These are phyloP conservation scores for Colletotrichum lindemuthianum DNA, from an alignment of 2,329 filamentous ascomycete species.

Conservation along the genomic window DNA sequence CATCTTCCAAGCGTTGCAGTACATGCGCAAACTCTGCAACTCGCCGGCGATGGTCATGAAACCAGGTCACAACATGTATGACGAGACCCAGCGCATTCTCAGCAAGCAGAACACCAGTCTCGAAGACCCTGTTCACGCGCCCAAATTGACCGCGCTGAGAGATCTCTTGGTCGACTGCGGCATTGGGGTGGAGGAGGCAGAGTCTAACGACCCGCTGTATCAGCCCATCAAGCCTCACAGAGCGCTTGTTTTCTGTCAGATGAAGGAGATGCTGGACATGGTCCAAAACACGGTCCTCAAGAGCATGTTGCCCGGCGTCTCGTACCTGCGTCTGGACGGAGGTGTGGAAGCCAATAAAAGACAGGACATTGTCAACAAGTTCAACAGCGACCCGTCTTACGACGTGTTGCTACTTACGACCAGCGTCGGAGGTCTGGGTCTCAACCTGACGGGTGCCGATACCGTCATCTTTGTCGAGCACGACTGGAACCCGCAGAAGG, in stretches of 20 bases:
- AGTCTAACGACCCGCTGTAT: slow-evolving; percentile 68
- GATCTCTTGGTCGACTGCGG: slow-evolving; percentile 98
- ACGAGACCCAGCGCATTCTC: slow-evolving; percentile 84
- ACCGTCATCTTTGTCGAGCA: slow-evolving; percentile 99
- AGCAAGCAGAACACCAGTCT: slow-evolving; percentile 82
- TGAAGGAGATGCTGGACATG: slow-evolving; percentile 99
- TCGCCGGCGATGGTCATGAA: slow-evolving; percentile 97
- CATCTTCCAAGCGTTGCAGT: slow-evolving; percentile 98
- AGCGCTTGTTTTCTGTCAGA: slow-evolving; percentile 97
- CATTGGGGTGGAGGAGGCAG: slow-evolving; percentile 81
- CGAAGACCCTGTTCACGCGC: slow-evolving; percentile 87
- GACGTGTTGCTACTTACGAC: slow-evolving; percentile 94
- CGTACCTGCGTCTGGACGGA: slow-evolving; percentile 93
- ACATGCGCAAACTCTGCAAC: slow-evolving; percentile 99
- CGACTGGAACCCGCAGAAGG: slow-evolving; percentile 99
- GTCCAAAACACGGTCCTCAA: slow-evolving; percentile 94
- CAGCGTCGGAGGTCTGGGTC: slow-evolving; percentile 90
- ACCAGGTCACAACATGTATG: slow-evolving; percentile 89
- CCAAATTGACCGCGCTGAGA: slow-evolving; percentile 88
- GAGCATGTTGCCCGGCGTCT: slow-evolving; percentile 89
- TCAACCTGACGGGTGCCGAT: slow-evolving; percentile 96
- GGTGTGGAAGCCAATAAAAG: slow-evolving; percentile 91
- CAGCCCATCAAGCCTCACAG: slow-evolving; percentile 95
- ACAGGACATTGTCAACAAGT: slow-evolving; percentile 98
- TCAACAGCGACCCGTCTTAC: slow-evolving; percentile 97